phyloP scores from a whole-genome alignment of 2,329 filamentous ascomycete species.

The Cordyceps cateniannulata region DNA sequence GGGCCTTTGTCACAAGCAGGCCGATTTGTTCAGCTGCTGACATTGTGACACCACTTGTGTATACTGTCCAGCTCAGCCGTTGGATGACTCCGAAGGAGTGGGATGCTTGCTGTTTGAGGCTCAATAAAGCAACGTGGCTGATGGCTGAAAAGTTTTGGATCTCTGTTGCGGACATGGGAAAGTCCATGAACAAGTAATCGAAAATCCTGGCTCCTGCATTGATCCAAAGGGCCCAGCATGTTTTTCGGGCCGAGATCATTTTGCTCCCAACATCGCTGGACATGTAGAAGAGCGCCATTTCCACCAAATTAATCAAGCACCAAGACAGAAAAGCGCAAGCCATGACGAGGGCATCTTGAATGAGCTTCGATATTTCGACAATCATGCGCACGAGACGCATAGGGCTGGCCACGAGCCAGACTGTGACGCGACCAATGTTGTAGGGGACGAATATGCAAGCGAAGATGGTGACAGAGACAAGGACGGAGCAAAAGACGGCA shows the following conservation, averaged over 20 bases:
- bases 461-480: conserved; percentile 82
- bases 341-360: conserved; percentile 70
- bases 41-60: conserved; percentile 34
- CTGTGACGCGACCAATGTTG: conserved; percentile 76
- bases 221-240: conserved; percentile 36
- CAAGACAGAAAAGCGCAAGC: conserved; percentile 50
- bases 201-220: conserved; percentile 41
- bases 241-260: conserved; percentile 28
- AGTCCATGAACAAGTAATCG: conserved; percentile 43
- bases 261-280: conserved; percentile 25
- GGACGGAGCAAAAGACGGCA: conserved; percentile 83
- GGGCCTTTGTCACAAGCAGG: background rate
- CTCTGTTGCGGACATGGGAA: conserved; percentile 51
- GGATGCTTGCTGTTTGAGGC: conserved; percentile 49
- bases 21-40: conserved; percentile 15
- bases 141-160: conserved; percentile 71
- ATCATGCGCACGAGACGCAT: conserved; percentile 66
- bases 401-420: conserved; percentile 76
- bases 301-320: conserved; percentile 32
- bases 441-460: conserved; percentile 87
- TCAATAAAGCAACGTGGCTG: conserved; percentile 63
- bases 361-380: conserved; percentile 67
- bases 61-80: conserved; percentile 34
- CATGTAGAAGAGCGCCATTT: conserved; percentile 30
- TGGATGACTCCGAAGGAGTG: conserved; percentile 34